Evolutionary conservation across 768 basidiomycete genomes (phyloP), one percentile per base, ranked within the genome.

Genomic region (Suillus lakei): DNA sequence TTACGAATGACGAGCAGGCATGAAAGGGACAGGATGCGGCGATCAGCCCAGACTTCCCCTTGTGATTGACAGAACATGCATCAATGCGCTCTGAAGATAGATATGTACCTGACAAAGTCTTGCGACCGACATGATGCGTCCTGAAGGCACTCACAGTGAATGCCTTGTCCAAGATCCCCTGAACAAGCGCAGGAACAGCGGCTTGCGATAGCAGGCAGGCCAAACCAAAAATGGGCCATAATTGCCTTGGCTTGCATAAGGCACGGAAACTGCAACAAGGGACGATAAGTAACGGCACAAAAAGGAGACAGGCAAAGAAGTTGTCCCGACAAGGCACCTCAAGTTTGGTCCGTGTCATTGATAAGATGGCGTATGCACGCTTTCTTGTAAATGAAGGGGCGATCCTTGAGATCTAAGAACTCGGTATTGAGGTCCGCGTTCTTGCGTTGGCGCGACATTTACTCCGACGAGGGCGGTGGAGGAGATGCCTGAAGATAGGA

Each of bases 21-120:
- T 59, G 56, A 18, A 21, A 39, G 56, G 56, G 16, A 58, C 56
- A 58, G 56, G 15, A 30, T 28, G 21, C 18, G 58, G 58, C 30
- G 30, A 53, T 21, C 51, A 32, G 18, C 9, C 51, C 9, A 53
- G 9, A 12, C 30, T 32, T 53, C 51, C 30, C 48, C 13, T 54
- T 54, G 32, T 54, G 53, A 54, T n/a, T 54, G 53, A 54, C 53
- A n/a, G 32, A 34, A 13, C 30, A n/a, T 54, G 30, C 53, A 15
- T 39, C 16, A 15, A 38, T 12, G 12, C 28, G 18, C 21, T 18
- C 18, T 10, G 18, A 30, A 13, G 30, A 32, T 32, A 32, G 51
- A n/a, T 3, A 21, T 54, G 53, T 32, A 54, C 53, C 53, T 53
- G 51, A 32, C 18, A 12, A 51, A 15, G 30, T 21, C 18, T 18